Conservation (phyloP, 73 alveolate species). For the Urostyla sp. region DNA sequence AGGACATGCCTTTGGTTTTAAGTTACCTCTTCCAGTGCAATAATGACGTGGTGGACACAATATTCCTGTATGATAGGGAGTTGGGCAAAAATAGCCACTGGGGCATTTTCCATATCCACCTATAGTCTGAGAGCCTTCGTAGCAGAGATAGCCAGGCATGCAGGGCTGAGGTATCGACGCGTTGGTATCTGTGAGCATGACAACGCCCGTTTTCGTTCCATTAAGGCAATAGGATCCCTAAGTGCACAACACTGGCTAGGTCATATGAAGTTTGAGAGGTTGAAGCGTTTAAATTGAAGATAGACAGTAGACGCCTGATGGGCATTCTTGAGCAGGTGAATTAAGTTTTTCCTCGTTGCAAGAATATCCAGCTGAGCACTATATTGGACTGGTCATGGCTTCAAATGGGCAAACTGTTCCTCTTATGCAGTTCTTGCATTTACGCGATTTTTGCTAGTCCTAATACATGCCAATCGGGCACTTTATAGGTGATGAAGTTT, state of each 20-base stretch:
- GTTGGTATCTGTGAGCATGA: not conserved
- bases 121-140: conserved; percentile 65
- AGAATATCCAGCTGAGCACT: conserved; percentile 29
- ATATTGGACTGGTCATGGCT: conserved; percentile 50
- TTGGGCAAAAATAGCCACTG: conserved; percentile 86
- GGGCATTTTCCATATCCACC: conserved; percentile 82
- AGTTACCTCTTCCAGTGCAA: conserved; percentile 86
- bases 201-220: conserved; percentile 66
- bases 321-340: conserved; percentile 42
- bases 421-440: conserved; percentile 58
- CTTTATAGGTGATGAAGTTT: not conserved
- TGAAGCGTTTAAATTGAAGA: conserved; percentile 28
- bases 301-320: conserved; percentile 51
- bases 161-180: conserved; percentile 69
- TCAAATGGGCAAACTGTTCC: conserved; percentile 66
- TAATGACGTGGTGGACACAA: conserved; percentile 88
- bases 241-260: conserved; percentile 68
- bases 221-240: conserved; percentile 68
- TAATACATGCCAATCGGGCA: conserved; percentile 65
- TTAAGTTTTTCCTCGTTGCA: conserved; percentile 15
- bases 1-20: conserved; percentile 74
- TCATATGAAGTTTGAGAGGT: not conserved
- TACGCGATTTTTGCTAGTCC: conserved; percentile 22
- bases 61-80: conserved; percentile 65
- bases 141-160: conserved; percentile 74